phyloP scores from a whole-genome alignment of 2,329 filamentous ascomycete species.

The Chrysoporthe deuterocubensis region DNA sequence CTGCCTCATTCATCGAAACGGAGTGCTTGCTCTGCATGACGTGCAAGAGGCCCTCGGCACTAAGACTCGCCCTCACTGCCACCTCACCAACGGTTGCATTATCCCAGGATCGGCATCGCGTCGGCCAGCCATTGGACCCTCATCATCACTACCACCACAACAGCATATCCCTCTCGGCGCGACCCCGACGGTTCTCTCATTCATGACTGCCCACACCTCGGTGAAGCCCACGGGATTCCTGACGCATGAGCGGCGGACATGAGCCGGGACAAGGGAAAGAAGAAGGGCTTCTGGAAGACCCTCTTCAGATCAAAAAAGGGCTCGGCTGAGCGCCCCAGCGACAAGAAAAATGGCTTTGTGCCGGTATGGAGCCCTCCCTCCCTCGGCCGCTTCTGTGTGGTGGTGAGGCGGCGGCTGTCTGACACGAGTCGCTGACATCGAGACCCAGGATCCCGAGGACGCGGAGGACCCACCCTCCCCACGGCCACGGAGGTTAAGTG shows the following conservation, averaged over 20 bases:
- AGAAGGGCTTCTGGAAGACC: slow-evolving; percentile 27
- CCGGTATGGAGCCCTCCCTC: slow-evolving; percentile 13
- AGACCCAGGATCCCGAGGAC: slow-evolving; percentile 15
- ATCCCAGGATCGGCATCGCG: neutral
- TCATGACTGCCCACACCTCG: slow-evolving; percentile 4
- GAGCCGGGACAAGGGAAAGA: slow-evolving; percentile 28
- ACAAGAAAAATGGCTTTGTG: neutral
- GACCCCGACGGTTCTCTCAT: slow-evolving; percentile 20
- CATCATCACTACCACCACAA: neutral
- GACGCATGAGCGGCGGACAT: slow-evolving; percentile 25
- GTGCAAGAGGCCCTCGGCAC: slow-evolving; percentile 1
- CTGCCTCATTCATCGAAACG: slow-evolving; percentile 6
- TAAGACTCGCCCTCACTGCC: slow-evolving; percentile 1
- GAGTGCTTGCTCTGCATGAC: neutral
- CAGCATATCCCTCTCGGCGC: neutral
- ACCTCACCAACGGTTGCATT: slow-evolving; percentile 1
- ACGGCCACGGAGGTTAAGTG: slow-evolving; percentile 23
- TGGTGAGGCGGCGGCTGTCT: neutral
- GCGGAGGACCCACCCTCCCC: slow-evolving; percentile 6
- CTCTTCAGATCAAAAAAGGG: slow-evolving; percentile 21
- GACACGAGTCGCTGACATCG: slow-evolving; percentile 14
- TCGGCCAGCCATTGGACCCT: neutral
- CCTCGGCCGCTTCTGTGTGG: neutral
- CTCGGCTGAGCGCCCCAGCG: slow-evolving; percentile 5
- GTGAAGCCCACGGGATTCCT: slow-evolving; percentile 15